Conservation (phyloP, 805 yeast species). For the Trichomonascus vanleenenianus region DNA sequence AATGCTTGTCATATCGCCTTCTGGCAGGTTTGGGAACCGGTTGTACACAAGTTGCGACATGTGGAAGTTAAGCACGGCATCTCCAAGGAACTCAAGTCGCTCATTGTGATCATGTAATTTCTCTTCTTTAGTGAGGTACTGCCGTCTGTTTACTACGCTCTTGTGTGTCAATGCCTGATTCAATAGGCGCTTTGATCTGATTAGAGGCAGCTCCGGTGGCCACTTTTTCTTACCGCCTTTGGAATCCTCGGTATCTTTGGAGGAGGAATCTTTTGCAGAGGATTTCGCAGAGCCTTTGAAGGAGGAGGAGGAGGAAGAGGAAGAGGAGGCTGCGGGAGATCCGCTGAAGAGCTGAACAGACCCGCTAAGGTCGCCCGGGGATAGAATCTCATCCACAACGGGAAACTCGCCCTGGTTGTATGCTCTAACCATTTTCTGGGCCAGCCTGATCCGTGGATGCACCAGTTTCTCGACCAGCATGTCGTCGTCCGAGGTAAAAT, state of each 20-base stretch:
- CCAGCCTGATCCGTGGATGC: conserved; percentile 49
- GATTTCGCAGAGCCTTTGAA: too few species aligned
- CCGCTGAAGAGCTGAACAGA: too few species aligned
- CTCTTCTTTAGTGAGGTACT: conserved; percentile 50
- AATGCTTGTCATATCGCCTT: conserved; percentile 70
- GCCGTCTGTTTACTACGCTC: conserved; percentile 55
- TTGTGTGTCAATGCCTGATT: conserved; percentile 76
- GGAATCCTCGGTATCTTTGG: conserved; percentile 5
- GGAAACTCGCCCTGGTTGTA: conserved; percentile 42
- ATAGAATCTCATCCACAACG: conserved; percentile 47
- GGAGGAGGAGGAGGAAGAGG: too few species aligned
- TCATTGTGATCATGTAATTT: conserved; percentile 66
- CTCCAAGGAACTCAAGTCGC: conserved; percentile 85
- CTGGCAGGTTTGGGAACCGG: conserved; percentile 60
- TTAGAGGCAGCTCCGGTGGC: conserved; percentile 67
- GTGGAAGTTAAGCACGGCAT: conserved; percentile 68
- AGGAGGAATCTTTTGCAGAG: background rate
- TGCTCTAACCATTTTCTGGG: conserved; percentile 50
- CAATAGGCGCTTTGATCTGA: conserved; percentile 48
- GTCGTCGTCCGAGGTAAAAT: conserved; percentile 30
- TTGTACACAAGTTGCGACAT: conserved; percentile 61
- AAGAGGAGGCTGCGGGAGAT: too few species aligned
- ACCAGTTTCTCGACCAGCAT: conserved; percentile 44
- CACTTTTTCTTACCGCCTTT: conserved; percentile 27
- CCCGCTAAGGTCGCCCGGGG: background rate